Conservation (phyloP, 2,329 filamentous ascomycete genomes). For the Colletotrichum sansevieriae region DNA sequence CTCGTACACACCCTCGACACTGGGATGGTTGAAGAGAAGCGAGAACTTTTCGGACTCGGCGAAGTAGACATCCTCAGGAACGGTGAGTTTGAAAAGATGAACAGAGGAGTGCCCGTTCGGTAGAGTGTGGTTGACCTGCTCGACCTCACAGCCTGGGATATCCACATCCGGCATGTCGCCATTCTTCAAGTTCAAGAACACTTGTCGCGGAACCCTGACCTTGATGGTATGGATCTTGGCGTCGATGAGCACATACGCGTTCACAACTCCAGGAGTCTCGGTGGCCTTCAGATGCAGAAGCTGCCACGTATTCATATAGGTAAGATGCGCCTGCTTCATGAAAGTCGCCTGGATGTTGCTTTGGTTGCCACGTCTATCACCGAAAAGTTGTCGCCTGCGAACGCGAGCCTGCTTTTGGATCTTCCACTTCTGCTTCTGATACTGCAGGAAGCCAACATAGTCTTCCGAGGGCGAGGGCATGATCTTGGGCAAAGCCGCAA, state of each 20-base stretch:
- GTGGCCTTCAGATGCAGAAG: constrained; percentile 88
- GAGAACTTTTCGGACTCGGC: constrained; percentile 86
- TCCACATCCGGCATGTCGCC: constrained; percentile 90
- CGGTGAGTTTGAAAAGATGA: constrained; percentile 93
- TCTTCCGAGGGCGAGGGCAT: constrained; percentile 90
- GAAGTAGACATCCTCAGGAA: constrained; percentile 89
- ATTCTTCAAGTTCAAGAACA: constrained; percentile 93
- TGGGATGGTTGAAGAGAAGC: constrained; percentile 88
- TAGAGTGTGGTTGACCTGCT: constrained; percentile 93
- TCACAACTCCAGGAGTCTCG: constrained; percentile 86
- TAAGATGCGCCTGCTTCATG: constrained; percentile 89
- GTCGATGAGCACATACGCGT: constrained; percentile 92
- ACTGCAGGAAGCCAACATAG: constrained; percentile 88
- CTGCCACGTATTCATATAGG: constrained; percentile 96
- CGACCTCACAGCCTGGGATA: constrained; percentile 85
- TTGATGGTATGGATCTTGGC: constrained; percentile 90
- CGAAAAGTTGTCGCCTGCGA: constrained; percentile 90
- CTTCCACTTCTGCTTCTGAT: constrained; percentile 99
- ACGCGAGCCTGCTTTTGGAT: constrained; percentile 92
- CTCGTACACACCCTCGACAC: constrained; percentile 97
- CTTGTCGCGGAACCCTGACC: constrained; percentile 86
- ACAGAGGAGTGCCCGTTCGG: constrained; percentile 95
- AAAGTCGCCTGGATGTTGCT: constrained; percentile 78
- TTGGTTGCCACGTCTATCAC: constrained; percentile 80
- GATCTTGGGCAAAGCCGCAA: constrained; percentile 81